Evolutionary conservation across 129 eudicot species (phyloP), one percentile per base, ranked within the genome.

Genomic region (Daucus carota): DNA sequence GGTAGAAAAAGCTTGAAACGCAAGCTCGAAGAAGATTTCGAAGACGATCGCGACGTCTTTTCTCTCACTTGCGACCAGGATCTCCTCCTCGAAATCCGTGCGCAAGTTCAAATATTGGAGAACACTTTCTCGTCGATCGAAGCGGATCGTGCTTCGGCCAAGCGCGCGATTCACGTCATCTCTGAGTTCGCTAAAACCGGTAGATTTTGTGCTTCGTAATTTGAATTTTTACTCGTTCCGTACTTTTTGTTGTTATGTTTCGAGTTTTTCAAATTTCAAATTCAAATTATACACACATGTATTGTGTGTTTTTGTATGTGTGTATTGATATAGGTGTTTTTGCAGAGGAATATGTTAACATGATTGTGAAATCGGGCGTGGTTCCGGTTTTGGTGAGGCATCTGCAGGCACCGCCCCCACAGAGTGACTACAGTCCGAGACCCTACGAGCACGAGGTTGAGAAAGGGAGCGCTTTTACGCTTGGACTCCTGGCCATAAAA

Each of bases 401-500:
- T 81, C 85, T 95, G 26, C 84, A 88, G 83, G 88, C 82, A 76
- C 96, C 96, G 65, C 81, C 82, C n/a, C 83, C 42, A 54, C 65
- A 17, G 38, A 77, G 70, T 54, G 92, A 79, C 33, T 36, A 73
- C 33, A 78, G 72, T 41, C 71, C 42, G 17, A 89, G 44, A 73
- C 84, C 85, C 0, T 80, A 84, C 8, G 92, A 92, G 84, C 97
- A 85, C 43, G 99, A 92, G 83, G 95, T 89, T 71, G 97, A 92
- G 87, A 95, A 90, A 86, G 90, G 87, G 77, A 83, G 94, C 59
- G 99, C 99, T 32, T 95, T 92, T 70, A 82, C 99, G 29, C 92
- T 95, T 47, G 97, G 95, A 63, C 99, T 95, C 59, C 92, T 95
- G 33, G 94, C 99, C 34, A 81, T 89, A 24, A 92, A 95, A 86